These are phyloP conservation scores for Pseudevernia furfuracea DNA, from an alignment of 495 filamentous ascomycete genomes.

Conservation along the genomic window DNA sequence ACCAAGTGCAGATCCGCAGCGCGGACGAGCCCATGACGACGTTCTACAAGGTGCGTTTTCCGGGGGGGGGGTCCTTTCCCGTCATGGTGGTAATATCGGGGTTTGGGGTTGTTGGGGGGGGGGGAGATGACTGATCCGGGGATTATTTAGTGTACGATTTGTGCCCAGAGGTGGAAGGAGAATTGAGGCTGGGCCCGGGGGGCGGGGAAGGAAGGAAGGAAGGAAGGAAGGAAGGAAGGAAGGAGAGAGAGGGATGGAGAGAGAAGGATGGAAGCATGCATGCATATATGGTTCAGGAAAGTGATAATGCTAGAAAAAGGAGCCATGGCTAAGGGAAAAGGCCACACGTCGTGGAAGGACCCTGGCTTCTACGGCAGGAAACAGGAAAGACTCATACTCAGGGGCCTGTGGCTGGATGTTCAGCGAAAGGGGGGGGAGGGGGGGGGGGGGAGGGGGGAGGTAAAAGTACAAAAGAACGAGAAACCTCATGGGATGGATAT, in stretches of 20 bases:
- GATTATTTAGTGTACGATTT: constrained; percentile 18
- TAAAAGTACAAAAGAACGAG: too few relatives aligned
- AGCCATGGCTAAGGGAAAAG: too few relatives aligned
- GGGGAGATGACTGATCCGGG: neutral
- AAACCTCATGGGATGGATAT: too few relatives aligned
- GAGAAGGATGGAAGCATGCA: neutral
- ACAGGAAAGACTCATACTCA: too few relatives aligned
- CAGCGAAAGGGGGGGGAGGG: too few relatives aligned
- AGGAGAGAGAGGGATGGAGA: neutral
- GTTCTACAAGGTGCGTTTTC: constrained; percentile 71
- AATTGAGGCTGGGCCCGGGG: constrained; percentile 23
- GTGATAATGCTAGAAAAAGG: too few relatives aligned
- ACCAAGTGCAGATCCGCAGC: constrained; percentile 93
- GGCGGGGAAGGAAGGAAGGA: neutral
- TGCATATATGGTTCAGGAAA: too few relatives aligned
- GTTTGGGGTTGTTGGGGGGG: too few relatives aligned
- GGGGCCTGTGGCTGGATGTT: too few relatives aligned
- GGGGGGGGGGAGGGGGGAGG: too few relatives aligned
- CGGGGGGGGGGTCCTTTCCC: constrained; percentile 4
- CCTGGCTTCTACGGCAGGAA: too few relatives aligned
- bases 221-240: neutral
- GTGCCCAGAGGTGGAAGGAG: constrained; percentile 26
- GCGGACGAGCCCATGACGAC: constrained; percentile 98
- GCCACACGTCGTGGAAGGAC: too few relatives aligned
- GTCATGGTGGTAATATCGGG: neutral